Evolutionary conservation across 495 filamentous ascomycete species (phyloP).

Genomic region (Hypomontagnella submonticulosa): DNA sequence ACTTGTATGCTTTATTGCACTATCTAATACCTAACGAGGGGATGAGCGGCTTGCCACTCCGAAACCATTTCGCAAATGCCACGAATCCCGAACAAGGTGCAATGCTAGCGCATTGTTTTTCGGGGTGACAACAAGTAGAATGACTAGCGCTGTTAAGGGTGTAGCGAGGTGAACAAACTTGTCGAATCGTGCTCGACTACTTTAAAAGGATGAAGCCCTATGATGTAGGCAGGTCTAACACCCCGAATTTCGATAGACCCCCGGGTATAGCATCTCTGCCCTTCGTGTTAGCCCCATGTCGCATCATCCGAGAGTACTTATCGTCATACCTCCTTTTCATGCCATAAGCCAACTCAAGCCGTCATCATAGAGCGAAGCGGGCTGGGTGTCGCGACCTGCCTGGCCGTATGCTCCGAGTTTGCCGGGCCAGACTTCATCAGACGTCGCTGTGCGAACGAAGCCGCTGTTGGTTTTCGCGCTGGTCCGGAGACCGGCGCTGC

Average conservation of each 20-base stretch:
- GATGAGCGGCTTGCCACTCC: slow-evolving; percentile 22
- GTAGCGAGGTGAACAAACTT: slow-evolving; percentile 16
- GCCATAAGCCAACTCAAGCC: slow-evolving; percentile 60
- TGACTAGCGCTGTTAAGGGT: slow-evolving; percentile 20
- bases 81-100: slow-evolving; percentile 13
- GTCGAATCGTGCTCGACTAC: slow-evolving; percentile 15
- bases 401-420: slow-evolving; percentile 51
- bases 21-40: slow-evolving; percentile 41
- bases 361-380: slow-evolving; percentile 70
- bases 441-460: slow-evolving; percentile 48
- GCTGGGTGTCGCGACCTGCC: slow-evolving; percentile 63
- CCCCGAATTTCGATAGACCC: slow-evolving; percentile 35
- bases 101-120: slow-evolving; percentile 1
- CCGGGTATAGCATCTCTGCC: slow-evolving; percentile 35
- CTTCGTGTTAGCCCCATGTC: slow-evolving; percentile 33
- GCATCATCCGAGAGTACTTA: not conserved
- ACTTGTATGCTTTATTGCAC: slow-evolving; percentile 35
- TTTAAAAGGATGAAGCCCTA: slow-evolving; percentile 40
- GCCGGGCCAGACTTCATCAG: slow-evolving; percentile 52
- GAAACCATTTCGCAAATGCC: slow-evolving; percentile 21
- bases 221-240: slow-evolving; percentile 34
- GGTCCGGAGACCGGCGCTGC: slow-evolving; percentile 51
- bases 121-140: slow-evolving; percentile 30
- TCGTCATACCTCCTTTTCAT: slow-evolving; percentile 42
- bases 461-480: slow-evolving; percentile 51